Percentiles rank a stretch among this genome's conserved stretches.
These are phyloP conservation scores for Fagopyrum tataricum DNA, from an alignment of 148 eudicot genomes.

Conservation along the genomic window DNA sequence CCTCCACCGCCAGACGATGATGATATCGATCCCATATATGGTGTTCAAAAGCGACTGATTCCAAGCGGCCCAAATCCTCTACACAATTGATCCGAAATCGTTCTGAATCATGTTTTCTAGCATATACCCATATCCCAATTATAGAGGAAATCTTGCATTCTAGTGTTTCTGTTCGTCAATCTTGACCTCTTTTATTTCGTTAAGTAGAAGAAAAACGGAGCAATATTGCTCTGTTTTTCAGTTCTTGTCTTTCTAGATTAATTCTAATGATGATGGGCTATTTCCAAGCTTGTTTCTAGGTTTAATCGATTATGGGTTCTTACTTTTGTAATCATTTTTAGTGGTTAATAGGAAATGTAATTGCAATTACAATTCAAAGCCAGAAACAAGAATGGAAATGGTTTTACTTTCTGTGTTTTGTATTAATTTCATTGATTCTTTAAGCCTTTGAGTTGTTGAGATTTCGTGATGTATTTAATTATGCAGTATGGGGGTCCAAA, in stretches of 20 bases:
- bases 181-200: neutral
- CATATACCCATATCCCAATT: neutral
- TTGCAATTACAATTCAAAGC: slow-evolving; percentile 9
- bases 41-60: slow-evolving; percentile 75
- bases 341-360: neutral
- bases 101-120: neutral
- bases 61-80: slow-evolving; percentile 97
- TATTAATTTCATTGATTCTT: slow-evolving; percentile 9
- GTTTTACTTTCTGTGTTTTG: slow-evolving; percentile 11
- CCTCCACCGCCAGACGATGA: slow-evolving; percentile 11
- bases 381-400: slow-evolving; percentile 66
- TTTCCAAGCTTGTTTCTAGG: slow-evolving; percentile 67
- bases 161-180: neutral
- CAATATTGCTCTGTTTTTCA: neutral
- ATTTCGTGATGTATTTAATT: slow-evolving; percentile 2
- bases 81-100: slow-evolving; percentile 39
- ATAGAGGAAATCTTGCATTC: neutral
- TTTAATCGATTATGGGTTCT: neutral
- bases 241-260: neutral
- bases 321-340: slow-evolving; percentile 3
- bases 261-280: slow-evolving; percentile 4
- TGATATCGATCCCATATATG: slow-evolving; percentile 73
- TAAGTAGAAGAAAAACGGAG: neutral
- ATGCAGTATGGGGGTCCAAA: neutral
- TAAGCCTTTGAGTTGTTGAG: slow-evolving; percentile 1